Evolutionary conservation across 257 asterid species (phyloP).

Genomic region (Catharanthus roseus): DNA sequence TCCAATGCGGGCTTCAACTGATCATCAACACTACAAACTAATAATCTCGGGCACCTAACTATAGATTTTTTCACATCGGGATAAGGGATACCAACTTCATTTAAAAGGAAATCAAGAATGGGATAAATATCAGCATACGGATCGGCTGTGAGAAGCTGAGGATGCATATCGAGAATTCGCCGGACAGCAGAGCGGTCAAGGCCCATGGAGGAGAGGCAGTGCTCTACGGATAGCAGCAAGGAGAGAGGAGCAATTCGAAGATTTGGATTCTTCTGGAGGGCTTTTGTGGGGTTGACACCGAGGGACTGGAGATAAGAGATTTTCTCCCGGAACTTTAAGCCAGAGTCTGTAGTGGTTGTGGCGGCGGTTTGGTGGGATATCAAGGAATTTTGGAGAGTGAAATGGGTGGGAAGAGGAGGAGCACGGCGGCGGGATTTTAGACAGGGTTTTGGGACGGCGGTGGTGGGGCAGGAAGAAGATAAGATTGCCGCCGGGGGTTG

Average conservation of each 20-base stretch:
- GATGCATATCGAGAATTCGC: slow-evolving; percentile 81
- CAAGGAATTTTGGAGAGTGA: slow-evolving; percentile 5
- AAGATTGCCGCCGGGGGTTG: not conserved
- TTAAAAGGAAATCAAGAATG: slow-evolving; percentile 51
- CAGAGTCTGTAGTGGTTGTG: slow-evolving; percentile 36
- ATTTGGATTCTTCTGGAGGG: slow-evolving; percentile 58
- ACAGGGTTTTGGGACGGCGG: not conserved
- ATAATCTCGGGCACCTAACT: slow-evolving; percentile 62
- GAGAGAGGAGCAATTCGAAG: slow-evolving; percentile 62
- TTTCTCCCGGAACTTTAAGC: slow-evolving; percentile 57
- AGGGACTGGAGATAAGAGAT: slow-evolving; percentile 49
- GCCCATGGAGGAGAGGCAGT: slow-evolving; percentile 74
- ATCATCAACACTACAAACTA: slow-evolving; percentile 41
- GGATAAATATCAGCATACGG: slow-evolving; percentile 62
- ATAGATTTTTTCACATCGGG: slow-evolving; percentile 47
- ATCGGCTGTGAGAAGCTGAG: slow-evolving; percentile 65
- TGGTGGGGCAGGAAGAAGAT: slow-evolving; percentile 4
- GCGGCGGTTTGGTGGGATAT: slow-evolving; percentile 15
- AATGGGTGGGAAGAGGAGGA: slow-evolving; percentile 6
- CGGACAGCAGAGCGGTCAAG: slow-evolving; percentile 50
- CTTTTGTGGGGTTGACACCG: slow-evolving; percentile 48
- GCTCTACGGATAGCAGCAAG: slow-evolving; percentile 45
- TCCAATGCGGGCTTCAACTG: slow-evolving; percentile 61
- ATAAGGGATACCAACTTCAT: slow-evolving; percentile 51
- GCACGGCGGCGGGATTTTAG: slow-evolving; percentile 3